phyloP scores from a whole-genome alignment of 306 rosid genomes.

The Geum urbanum region DNA sequence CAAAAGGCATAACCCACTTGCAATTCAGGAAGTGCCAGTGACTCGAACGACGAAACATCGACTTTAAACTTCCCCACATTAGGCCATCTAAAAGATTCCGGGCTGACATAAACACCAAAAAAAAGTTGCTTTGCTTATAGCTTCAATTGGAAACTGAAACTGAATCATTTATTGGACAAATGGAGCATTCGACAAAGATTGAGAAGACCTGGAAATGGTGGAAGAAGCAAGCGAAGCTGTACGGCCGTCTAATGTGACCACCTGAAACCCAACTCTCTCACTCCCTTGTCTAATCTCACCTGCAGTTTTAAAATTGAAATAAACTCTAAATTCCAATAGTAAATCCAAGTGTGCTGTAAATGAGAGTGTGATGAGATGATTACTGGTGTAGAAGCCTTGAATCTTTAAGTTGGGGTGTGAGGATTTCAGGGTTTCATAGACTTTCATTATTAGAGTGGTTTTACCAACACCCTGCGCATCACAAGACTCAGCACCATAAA shows the following conservation, averaged over 20 bases:
- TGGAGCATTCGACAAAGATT: no score
- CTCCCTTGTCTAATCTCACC: constrained; percentile 62
- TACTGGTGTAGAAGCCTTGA: constrained; percentile 83
- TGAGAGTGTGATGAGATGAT: not conserved
- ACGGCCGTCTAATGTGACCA: constrained; percentile 73
- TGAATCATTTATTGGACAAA: not conserved
- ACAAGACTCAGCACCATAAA: not conserved
- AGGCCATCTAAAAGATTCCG: constrained; percentile 69
- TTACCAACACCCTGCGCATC: constrained; percentile 72
- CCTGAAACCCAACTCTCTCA: constrained; percentile 71
- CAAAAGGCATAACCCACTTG: constrained; percentile 40
- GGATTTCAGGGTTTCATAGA: constrained; percentile 50
- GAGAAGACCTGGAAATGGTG: constrained; percentile 46
- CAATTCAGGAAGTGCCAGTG: constrained; percentile 71
- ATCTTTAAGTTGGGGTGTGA: constrained; percentile 56
- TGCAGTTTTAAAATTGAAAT: constrained; percentile 5
- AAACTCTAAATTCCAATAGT: constrained; percentile 9
- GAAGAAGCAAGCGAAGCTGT: constrained; percentile 61
- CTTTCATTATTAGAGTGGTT: constrained; percentile 58
- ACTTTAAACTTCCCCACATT: constrained; percentile 76
- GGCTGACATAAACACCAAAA: constrained; percentile 35
- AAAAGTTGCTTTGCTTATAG: not conserved
- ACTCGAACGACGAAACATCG: constrained; percentile 69
- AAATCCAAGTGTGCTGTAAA: not conserved
- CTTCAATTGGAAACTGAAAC: not conserved